Evolutionary conservation across 331 rosid genomes (phyloP).

Genomic region (Prunus yedoensis): DNA sequence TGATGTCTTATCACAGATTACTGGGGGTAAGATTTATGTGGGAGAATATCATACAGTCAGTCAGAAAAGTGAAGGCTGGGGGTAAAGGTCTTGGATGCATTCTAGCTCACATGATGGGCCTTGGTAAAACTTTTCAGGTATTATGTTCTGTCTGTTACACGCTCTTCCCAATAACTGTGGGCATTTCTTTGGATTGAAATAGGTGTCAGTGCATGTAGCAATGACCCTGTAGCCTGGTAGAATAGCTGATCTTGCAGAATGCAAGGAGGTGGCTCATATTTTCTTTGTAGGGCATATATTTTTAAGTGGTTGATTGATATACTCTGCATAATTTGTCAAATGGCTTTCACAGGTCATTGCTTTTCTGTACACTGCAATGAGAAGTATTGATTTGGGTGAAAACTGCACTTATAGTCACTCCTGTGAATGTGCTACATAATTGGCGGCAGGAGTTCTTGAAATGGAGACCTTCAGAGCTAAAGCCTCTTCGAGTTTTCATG

Average conservation of each 20-base stretch:
- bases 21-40: no score
- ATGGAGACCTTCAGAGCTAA: conserved; percentile 90
- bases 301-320: conserved; percentile 22
- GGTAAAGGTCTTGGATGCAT: no score
- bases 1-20: no score
- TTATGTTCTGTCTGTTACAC: no score
- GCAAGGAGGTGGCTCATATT: neutral
- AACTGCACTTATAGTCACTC: conserved; percentile 88
- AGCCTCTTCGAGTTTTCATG: conserved; percentile 80
- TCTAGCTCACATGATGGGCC: no score
- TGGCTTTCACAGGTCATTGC: conserved; percentile 73
- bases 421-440: conserved; percentile 93
- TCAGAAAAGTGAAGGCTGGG: no score
- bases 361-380: conserved; percentile 92
- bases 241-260: neutral
- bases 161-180: no score
- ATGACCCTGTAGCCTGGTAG: neutral
- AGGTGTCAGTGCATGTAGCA: no score
- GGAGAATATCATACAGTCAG: no score
- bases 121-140: no score
- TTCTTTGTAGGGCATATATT: neutral
- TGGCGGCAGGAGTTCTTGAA: conserved; percentile 94
- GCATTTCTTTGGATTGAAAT: no score
- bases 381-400: conserved; percentile 84
- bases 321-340: conserved; percentile 25